A percentile compares a stretch with the other conserved stretches of the same genome.
Evolutionary conservation across 225 moss, liverwort and hornwort species (phyloP).

Genomic region (Marchantia paleacea): DNA sequence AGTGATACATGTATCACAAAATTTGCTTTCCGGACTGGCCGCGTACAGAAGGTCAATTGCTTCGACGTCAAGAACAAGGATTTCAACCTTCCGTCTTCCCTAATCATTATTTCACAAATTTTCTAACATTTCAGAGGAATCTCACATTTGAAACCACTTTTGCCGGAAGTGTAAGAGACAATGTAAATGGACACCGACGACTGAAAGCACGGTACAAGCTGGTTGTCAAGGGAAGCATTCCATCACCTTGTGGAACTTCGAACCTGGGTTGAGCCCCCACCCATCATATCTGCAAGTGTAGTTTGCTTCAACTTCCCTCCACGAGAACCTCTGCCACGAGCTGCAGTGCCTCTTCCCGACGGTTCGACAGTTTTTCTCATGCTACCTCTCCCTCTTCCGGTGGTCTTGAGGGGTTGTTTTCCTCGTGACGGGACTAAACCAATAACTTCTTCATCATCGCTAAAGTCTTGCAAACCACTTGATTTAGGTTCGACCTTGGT

Average conservation of each 20-base stretch:
- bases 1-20: no score
- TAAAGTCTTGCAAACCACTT: constrained; percentile 35
- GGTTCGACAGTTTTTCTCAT: constrained; percentile 14
- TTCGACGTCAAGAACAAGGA: neutral
- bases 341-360: constrained; percentile 25
- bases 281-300: constrained; percentile 32
- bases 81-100: neutral
- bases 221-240: neutral
- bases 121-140: no score
- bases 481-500: constrained; percentile 16
- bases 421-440: constrained; percentile 15
- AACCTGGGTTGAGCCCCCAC: constrained; percentile 23
- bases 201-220: neutral
- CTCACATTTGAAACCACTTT: no score
- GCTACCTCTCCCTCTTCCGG: constrained; percentile 27
- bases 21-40: no score
- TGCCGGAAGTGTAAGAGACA: no score
- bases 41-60: no score
- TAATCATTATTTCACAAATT: no score
- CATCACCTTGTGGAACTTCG: constrained; percentile 24
- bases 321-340: constrained; percentile 44
- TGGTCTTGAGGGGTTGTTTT: constrained; percentile 17
- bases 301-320: constrained; percentile 45
- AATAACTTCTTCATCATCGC: constrained; percentile 41
- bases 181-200: neutral